phyloP scores from a whole-genome alignment of 352 stramenopile species.

The Blastocystis sp. region DNA sequence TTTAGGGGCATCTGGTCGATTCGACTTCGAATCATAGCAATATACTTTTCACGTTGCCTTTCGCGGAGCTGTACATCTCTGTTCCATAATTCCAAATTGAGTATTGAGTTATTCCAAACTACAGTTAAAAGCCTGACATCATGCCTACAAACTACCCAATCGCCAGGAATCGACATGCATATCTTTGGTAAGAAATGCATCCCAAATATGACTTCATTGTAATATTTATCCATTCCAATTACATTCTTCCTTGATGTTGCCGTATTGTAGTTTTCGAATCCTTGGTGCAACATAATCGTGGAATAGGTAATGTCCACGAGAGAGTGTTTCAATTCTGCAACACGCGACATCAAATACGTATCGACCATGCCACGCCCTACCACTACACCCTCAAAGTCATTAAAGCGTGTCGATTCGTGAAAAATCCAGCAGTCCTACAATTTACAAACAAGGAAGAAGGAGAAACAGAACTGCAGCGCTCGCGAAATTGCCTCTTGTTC shows the following conservation, averaged over 20 bases:
- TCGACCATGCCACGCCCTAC: background rate
- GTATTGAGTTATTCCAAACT: background rate
- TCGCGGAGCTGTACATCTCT: background rate
- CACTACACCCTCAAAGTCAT: background rate
- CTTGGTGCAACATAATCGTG: background rate
- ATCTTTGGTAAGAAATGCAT: background rate
- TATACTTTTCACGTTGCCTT: background rate
- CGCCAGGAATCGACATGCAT: background rate
- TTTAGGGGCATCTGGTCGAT: background rate
- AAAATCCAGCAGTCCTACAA: slow-evolving; percentile 7
- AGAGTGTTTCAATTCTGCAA: background rate
- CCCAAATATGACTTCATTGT: background rate
- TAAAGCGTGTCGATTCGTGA: background rate
- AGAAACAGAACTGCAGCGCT: background rate
- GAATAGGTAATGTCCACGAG: background rate
- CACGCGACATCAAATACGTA: background rate
- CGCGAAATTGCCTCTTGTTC: background rate
- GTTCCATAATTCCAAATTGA: background rate
- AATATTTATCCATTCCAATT: background rate
- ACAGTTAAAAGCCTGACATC: background rate
- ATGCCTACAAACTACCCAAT: background rate
- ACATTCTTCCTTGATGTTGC: background rate
- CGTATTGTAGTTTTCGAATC: background rate
- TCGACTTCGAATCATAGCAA: background rate
- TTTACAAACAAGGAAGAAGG: background rate